Evolutionary conservation across 306 rosid species (phyloP).

Genomic region (Rosa rugosa): DNA sequence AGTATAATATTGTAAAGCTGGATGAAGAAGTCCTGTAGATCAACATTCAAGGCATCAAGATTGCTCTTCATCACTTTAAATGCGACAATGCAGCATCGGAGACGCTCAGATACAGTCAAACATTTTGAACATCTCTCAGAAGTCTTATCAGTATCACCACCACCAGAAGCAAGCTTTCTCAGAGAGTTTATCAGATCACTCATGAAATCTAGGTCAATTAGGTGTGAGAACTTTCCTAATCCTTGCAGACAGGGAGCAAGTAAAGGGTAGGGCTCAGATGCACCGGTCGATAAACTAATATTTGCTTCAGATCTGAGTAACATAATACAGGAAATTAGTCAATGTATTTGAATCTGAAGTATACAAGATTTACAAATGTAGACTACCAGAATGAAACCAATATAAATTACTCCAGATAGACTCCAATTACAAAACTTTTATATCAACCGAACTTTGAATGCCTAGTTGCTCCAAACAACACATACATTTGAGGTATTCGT

Average conservation of each 20-base stretch:
- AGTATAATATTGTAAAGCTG: conserved; percentile 88
- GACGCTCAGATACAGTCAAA: conserved; percentile 85
- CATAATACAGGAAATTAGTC: conserved; percentile 31
- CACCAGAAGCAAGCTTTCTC: conserved; percentile 67
- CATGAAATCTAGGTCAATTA: conserved; percentile 91
- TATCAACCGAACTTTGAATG: neutral
- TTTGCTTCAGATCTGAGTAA: conserved; percentile 61
- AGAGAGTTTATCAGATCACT: conserved; percentile 79
- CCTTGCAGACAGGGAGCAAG: conserved; percentile 90
- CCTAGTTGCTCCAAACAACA: neutral
- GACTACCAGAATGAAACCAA: conserved; percentile 1
- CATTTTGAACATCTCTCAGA: conserved; percentile 42
- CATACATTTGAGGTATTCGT: neutral
- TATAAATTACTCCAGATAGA: neutral
- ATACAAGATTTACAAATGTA: neutral
- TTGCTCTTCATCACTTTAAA: conserved; percentile 93
- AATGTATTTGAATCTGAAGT: conserved; percentile 23
- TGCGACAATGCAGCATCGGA: conserved; percentile 90
- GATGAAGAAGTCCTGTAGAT: conserved; percentile 82
- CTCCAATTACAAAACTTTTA: neutral
- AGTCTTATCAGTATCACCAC: conserved; percentile 36
- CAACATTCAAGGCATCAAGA: conserved; percentile 93
- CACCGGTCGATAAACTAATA: conserved; percentile 31
- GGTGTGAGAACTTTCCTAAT: conserved; percentile 84
- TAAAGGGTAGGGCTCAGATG: conserved; percentile 59